phyloP scores from a whole-genome alignment of 352 stramenopile genomes.

The Pseudoperonospora humuli region DNA sequence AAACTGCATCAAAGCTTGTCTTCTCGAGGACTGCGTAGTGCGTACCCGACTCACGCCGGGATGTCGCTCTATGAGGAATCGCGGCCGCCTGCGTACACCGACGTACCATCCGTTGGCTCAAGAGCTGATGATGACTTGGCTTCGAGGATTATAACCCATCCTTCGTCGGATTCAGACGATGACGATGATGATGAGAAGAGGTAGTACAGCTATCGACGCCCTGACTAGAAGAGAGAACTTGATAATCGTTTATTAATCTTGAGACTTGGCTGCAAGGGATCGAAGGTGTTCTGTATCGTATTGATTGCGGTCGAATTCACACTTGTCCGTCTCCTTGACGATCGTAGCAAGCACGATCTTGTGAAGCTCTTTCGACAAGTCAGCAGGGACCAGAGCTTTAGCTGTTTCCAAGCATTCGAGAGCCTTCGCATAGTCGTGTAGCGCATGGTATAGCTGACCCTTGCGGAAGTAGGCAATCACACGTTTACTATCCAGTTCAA shows the following conservation, averaged over 20 bases:
- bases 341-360: constrained; percentile 23
- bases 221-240: not conserved
- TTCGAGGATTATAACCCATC: constrained; percentile 40
- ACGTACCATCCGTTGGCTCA: constrained; percentile 12
- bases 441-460: constrained; percentile 36
- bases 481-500: constrained; percentile 29
- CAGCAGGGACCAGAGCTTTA: constrained; percentile 7
- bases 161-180: constrained; percentile 11
- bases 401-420: constrained; percentile 25
- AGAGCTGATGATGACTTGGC: constrained; percentile 29
- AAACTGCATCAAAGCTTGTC: constrained; percentile 52
- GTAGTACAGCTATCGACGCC: not conserved
- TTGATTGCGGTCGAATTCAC: constrained; percentile 52
- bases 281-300: constrained; percentile 50
- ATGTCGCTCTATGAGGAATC: constrained; percentile 14
- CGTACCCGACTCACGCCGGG: constrained; percentile 15
- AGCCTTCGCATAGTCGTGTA: constrained; percentile 46
- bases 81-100: constrained; percentile 31
- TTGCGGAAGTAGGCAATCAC: constrained; percentile 38
- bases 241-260: constrained; percentile 3
- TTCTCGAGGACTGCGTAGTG: constrained; percentile 36
- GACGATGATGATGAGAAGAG: constrained; percentile 8
- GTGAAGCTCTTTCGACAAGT: not conserved
- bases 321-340: constrained; percentile 46
- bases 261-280: constrained; percentile 13